phyloP scores from a whole-genome alignment of 2,329 filamentous ascomycete genomes.

The Coniochaeta ligniaria region DNA sequence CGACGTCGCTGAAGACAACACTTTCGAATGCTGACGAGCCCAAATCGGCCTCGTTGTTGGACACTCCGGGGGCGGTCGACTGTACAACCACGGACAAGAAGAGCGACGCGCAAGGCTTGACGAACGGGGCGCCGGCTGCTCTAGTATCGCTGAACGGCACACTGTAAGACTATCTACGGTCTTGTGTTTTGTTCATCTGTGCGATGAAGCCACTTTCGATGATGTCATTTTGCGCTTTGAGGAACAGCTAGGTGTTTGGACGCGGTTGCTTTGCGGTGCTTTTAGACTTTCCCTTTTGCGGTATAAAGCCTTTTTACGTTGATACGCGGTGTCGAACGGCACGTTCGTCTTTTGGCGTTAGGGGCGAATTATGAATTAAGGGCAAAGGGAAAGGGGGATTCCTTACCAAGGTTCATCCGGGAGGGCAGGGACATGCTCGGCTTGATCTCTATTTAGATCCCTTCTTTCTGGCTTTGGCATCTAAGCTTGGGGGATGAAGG shows the following conservation, averaged over 20 bases:
- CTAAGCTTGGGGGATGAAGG: background rate
- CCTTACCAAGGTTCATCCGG: background rate
- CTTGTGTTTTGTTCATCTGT: background rate
- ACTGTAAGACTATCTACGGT: background rate
- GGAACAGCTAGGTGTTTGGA: background rate
- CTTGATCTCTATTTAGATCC: background rate
- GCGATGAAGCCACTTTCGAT: background rate
- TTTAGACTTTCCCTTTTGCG: background rate
- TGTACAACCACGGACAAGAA: conserved; percentile 9
- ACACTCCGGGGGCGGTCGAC: conserved; percentile 4
- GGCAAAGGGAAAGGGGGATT: background rate
- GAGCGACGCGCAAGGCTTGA: background rate
- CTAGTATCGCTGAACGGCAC: background rate
- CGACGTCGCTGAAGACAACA: conserved; percentile 28
- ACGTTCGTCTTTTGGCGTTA: background rate
- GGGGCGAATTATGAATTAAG: background rate
- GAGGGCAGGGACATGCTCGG: background rate
- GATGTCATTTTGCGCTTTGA: background rate
- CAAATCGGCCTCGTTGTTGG: conserved; percentile 23
- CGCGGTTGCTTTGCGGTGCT: background rate
- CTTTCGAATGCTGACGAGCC: conserved; percentile 29
- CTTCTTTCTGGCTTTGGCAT: background rate
- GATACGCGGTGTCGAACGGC: background rate
- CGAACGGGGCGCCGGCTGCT: background rate
- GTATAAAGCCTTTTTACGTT: background rate